Base-by-base conservation (phyloP, 805 yeast genomes). In the Candida pini region DNA sequence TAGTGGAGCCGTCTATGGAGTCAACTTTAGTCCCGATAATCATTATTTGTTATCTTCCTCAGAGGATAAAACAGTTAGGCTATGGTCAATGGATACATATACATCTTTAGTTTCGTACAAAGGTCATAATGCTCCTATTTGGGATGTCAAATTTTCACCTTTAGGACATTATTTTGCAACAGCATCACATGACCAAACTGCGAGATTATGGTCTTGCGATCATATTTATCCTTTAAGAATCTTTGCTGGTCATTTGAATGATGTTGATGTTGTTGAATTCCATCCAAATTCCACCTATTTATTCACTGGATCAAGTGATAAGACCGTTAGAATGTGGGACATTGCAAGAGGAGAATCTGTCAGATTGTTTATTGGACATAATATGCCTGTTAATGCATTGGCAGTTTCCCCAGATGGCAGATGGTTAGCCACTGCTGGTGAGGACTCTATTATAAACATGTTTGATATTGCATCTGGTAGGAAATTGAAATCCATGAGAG, bases 241-340 rank as follows among this genome's bases (percentile, higher is more conserved):
- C 18, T 90, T 92, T 66, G 97, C 97, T 0, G 99, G 99, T 1
- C 99, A 92, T 62, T 72, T 89, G 50, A 84, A 87, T 51, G 99
- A 92, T 63, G 97, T 92, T 25, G 97, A 92, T 55, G 79, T 90
- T 47, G 95, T 90, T 24, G 80, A 79, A 32, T 92, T 90, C 73
- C 98, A 92, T 63, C 97, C 98, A 18, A 92, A 92, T 58, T 89
- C 96, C 7, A 83, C 89, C 31, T 92, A 92, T 56, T 78, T 92
- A 6, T 80, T 92, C 53, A 90, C 98, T 0, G 99, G 98, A 6
- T 86, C 96, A 5, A 76, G 89, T 43, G 99, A 92, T 62, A 87
- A 88, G 62, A 87, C 97, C 0, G 82, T 94, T 53, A 72, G 98
- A 44, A 89, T 92, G 97, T 92, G 99, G 99, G 98, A 92, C 58